Percentiles rank a stretch among this genome's conserved stretches.
phyloP scores from a whole-genome alignment of 495 filamentous ascomycete species.

The Jackrogersella minutella region DNA sequence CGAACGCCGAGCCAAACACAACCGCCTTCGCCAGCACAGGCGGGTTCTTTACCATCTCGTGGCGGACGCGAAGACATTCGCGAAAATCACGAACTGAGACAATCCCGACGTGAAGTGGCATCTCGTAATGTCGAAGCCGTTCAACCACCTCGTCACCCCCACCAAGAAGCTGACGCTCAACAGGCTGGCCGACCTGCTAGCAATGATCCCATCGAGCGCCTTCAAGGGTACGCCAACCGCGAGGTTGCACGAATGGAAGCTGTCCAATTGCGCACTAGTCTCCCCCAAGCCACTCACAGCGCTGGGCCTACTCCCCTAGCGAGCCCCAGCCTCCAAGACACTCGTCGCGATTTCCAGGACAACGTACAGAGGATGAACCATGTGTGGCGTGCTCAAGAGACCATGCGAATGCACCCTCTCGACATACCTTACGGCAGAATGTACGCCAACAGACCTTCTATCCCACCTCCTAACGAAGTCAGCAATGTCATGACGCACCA shows the following conservation, averaged over 20 bases:
- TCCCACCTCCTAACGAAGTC: too few relatives aligned
- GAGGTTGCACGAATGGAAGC: conserved; percentile 56
- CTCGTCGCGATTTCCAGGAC: conserved; percentile 50
- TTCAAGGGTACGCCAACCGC: conserved; percentile 50
- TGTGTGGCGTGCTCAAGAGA: conserved; percentile 57
- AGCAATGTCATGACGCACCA: conserved; percentile 61
- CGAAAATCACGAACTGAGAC: conserved; percentile 43
- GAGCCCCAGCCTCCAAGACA: conserved; percentile 25
- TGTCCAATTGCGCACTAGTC: conserved; percentile 48
- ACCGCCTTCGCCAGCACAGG: too few relatives aligned
- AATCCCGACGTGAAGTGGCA: conserved; percentile 39
- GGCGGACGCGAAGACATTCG: conserved; percentile 19
- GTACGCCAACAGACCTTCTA: background rate
- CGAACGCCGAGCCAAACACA: too few relatives aligned
- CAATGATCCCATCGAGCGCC: conserved; percentile 49
- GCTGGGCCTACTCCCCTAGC: conserved; percentile 20
- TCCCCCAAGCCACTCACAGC: conserved; percentile 47
- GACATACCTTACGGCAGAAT: conserved; percentile 14
- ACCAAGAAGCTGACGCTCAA: conserved; percentile 33
- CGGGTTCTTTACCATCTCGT: conserved; percentile 7
- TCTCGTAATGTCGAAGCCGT: conserved; percentile 15
- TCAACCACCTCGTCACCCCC: conserved; percentile 29
- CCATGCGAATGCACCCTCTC: conserved; percentile 45
- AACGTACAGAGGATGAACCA: conserved; percentile 54
- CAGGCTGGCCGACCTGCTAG: conserved; percentile 26